Evolutionary conservation across 805 yeast genomes (phyloP).

Genomic region (Wilhelminamyces savonicus): DNA sequence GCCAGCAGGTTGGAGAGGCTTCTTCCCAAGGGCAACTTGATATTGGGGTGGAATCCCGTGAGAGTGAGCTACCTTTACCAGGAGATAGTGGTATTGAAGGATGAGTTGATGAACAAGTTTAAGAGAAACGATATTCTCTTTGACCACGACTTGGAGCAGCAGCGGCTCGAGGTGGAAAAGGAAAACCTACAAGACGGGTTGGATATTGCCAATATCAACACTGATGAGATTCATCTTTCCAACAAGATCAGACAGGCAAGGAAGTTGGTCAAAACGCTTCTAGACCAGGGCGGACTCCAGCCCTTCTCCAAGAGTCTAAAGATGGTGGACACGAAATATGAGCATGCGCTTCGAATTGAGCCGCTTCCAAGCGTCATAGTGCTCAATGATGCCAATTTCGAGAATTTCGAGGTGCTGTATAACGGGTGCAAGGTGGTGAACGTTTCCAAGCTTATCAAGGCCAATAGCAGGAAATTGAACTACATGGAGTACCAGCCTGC

Average conservation of each 20-base stretch:
- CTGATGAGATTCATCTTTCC: slow-evolving; percentile 23
- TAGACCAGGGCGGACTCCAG: slow-evolving; percentile 84
- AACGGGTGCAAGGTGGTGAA: slow-evolving; percentile 79
- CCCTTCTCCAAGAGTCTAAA: slow-evolving; percentile 63
- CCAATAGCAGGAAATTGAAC: slow-evolving; percentile 36
- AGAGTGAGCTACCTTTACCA: slow-evolving; percentile 75
- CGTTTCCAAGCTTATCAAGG: slow-evolving; percentile 45
- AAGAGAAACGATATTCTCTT: slow-evolving; percentile 63
- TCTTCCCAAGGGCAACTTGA: slow-evolving; percentile 11
- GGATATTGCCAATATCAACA: slow-evolving; percentile 14
- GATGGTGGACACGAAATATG: slow-evolving; percentile 66
- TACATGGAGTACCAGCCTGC: slow-evolving; percentile 73
- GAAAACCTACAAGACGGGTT: slow-evolving; percentile 5
- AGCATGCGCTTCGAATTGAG: slow-evolving; percentile 59
- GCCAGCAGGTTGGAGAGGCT: slow-evolving; percentile 60
- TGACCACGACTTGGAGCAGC: slow-evolving; percentile 29
- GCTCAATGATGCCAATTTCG: slow-evolving; percentile 66
- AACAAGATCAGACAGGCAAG: slow-evolving; percentile 53
- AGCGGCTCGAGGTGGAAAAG: slow-evolving; percentile 12
- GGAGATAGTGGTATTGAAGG: slow-evolving; percentile 71
- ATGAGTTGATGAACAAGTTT: slow-evolving; percentile 64
- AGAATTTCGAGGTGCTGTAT: slow-evolving; percentile 67
- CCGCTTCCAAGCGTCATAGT: slow-evolving; percentile 70
- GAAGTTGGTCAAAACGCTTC: slow-evolving; percentile 67
- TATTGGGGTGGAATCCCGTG: slow-evolving; percentile 67